phyloP scores from a whole-genome alignment of 2,329 filamentous ascomycete species.

The Corniculantispora saksenae region DNA sequence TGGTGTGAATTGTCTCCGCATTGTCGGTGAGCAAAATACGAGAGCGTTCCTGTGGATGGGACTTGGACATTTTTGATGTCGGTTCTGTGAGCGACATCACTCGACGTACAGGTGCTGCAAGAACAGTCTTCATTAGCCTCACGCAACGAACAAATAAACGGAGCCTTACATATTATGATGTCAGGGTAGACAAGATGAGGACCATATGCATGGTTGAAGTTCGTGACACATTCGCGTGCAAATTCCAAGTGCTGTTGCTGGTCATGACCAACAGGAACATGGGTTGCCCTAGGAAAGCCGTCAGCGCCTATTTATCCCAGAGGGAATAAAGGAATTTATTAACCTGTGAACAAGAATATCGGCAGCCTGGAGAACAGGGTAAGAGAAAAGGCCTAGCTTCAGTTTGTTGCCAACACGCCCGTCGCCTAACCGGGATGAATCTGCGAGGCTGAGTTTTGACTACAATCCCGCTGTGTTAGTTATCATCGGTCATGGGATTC shows the following conservation, averaged over 20 bases:
- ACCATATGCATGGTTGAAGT: slow-evolving; percentile 79
- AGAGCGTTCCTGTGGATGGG: slow-evolving; percentile 68
- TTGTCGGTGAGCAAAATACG: slow-evolving; percentile 81
- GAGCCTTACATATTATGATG: slow-evolving; percentile 66
- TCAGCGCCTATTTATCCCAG: neutral
- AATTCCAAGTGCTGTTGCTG: slow-evolving; percentile 95
- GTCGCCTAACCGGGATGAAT: slow-evolving; percentile 60
- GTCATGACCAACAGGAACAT: slow-evolving; percentile 96
- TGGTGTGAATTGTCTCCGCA: slow-evolving; percentile 62
- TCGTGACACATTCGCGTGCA: slow-evolving; percentile 78
- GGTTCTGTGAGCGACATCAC: slow-evolving; percentile 89
- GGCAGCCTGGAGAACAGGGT: slow-evolving; percentile 92
- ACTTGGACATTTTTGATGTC: slow-evolving; percentile 91
- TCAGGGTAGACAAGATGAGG: slow-evolving; percentile 65
- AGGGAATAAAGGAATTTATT: neutral
- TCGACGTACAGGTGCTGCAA: slow-evolving; percentile 71
- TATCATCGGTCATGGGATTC: neutral
- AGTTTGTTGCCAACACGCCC: slow-evolving; percentile 59
- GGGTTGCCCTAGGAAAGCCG: slow-evolving; percentile 65
- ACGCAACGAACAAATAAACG: neutral
- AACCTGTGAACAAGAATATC: slow-evolving; percentile 86
- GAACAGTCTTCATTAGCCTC: neutral
- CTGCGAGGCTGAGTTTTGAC: slow-evolving; percentile 71
- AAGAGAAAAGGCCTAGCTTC: slow-evolving; percentile 90
- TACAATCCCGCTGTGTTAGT: slow-evolving; percentile 33